Evolutionary conservation across 2,329 filamentous ascomycete genomes (phyloP).

Genomic region (Diaporthe citri): DNA sequence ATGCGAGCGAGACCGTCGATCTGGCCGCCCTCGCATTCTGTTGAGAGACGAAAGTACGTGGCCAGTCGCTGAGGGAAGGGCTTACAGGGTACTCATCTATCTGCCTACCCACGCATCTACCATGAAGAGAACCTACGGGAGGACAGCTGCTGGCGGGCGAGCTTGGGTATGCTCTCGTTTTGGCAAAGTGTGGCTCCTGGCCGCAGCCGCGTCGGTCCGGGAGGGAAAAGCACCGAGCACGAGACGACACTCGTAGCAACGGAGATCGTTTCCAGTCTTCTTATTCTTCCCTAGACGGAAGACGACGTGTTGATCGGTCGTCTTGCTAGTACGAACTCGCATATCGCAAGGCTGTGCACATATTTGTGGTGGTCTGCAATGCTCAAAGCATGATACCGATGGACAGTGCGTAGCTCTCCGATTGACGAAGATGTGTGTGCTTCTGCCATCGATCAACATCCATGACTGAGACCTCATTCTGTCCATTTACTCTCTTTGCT

Average conservation of each 20-base stretch:
- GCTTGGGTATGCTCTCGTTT: not conserved
- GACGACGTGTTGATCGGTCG: no score
- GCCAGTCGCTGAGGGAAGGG: not conserved
- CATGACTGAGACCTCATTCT: not conserved
- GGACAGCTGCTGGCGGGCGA: not conserved
- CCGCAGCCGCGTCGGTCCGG: not conserved
- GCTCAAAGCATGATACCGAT: not conserved
- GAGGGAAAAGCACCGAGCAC: not conserved
- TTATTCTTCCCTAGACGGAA: not conserved
- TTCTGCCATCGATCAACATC: not conserved
- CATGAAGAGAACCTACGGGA: not conserved
- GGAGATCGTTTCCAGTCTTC: not conserved
- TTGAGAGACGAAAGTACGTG: not conserved
- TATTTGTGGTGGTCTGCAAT: not conserved
- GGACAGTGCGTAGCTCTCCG: no score
- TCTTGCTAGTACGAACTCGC: not conserved
- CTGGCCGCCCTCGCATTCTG: not conserved
- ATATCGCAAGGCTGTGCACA: not conserved
- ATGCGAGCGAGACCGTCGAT: not conserved
- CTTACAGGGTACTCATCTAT: not conserved
- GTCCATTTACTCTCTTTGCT: not conserved
- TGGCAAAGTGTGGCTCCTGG: not conserved
- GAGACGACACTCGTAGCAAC: not conserved
- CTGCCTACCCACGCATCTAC: not conserved
- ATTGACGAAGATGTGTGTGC: not conserved